Base-by-base conservation (phyloP, 495 filamentous ascomycete species). In the Penicillium arizonense region DNA sequence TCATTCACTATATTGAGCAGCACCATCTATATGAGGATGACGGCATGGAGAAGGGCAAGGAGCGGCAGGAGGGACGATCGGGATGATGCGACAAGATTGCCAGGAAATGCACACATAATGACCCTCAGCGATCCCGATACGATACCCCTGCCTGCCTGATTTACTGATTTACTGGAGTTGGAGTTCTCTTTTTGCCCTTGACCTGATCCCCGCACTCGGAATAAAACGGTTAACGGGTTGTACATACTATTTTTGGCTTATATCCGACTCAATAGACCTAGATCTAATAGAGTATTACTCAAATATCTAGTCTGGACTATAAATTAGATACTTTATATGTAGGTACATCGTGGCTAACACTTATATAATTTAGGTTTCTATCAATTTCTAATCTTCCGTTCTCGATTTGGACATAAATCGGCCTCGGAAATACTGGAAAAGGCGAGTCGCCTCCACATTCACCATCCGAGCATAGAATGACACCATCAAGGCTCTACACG, bases 1-100 rank as follows among this genome's bases (percentile, higher is more conserved):
- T 90, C 39, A 87, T 90, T 32, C 72, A 87, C 47, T 96, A 96
- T 56, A 91, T 96, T 61, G 82, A 89, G 45, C 76, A 88, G 53
- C 75, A 92, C 58, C 77, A 72, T 23, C 76, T 96, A 8, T 96
- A 91, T 61, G 76, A 80, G 38, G 88, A 92, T 26, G 86, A 87
- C 44, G 71, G 74, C 16, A 61, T 72, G 4, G 74, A 75, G 40
- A 76, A 75, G 46, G 73, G 71, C 30, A 78, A 73, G 49, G 62
- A 64, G 20, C 53, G 45, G 43, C 61, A 64, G 14, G 51, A 67
- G 21, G 56, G 53, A 4, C 50, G 45, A 34, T 59, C 62, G 28
- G 60, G 59, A 45, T 65, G 57, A 65, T 57, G 26, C 34, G 20
- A 28, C 34, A n/a, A n/a, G 21, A 18, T n/a, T 34, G 38, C 39